Percentiles rank a stretch among this genome's conserved stretches.
Evolutionary conservation across 2,329 filamentous ascomycete species (phyloP).

Genomic region (Phyllosticta ampelicida): DNA sequence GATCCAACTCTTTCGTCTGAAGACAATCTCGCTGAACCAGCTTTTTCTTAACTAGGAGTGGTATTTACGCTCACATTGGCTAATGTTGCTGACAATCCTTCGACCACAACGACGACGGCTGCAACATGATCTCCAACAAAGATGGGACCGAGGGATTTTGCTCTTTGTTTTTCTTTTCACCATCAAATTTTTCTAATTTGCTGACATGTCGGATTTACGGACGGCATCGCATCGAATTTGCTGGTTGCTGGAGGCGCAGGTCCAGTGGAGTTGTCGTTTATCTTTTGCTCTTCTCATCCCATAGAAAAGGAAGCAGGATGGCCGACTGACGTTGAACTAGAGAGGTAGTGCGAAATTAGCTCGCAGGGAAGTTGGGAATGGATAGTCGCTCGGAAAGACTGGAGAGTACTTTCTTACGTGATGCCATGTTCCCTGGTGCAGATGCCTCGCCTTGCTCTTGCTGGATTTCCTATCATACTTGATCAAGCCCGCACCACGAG

Average conservation of each 20-base stretch:
- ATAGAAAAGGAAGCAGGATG: background rate
- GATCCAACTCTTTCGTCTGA: constrained; percentile 7
- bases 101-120: background rate
- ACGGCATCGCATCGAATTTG: background rate
- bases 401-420: background rate
- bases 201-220: background rate
- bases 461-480: background rate
- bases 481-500: background rate
- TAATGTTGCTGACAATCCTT: background rate
- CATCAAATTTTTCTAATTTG: background rate
- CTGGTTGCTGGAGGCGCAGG: background rate
- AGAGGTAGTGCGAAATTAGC: background rate
- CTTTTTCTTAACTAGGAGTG: background rate
- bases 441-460: background rate
- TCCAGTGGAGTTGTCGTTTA: background rate
- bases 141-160: background rate
- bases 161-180: background rate
- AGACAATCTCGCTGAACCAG: background rate
- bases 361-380: background rate
- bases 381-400: background rate
- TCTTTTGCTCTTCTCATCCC: background rate
- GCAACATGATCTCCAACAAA: background rate
- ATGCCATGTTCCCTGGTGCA: background rate
- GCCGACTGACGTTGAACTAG: background rate
- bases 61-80: background rate